phyloP scores from a whole-genome alignment of 164 flowering plant genomes.

The Dillenia suffruticosa region DNA sequence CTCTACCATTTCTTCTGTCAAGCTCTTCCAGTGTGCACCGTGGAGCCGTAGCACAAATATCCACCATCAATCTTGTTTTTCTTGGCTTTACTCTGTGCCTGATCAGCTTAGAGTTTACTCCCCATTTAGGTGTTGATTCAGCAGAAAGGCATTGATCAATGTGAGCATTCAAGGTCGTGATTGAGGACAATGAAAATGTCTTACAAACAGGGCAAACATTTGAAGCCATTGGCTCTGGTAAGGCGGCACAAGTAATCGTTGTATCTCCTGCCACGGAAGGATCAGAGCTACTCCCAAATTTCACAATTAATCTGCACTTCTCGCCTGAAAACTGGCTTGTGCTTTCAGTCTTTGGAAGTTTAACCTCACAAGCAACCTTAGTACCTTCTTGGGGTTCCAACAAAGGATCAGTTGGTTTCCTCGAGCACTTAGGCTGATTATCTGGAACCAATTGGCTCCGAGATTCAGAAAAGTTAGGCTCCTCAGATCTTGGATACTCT shows the following conservation, averaged over 20 bases:
- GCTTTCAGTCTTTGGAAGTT: slow-evolving; percentile 23
- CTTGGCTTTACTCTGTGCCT: slow-evolving; percentile 64
- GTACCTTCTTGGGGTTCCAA: slow-evolving; percentile 17
- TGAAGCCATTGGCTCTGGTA: slow-evolving; percentile 72
- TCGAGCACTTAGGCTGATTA: slow-evolving; percentile 16
- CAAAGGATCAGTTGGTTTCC: slow-evolving; percentile 17
- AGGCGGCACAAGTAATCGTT: slow-evolving; percentile 21
- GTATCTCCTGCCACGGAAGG: slow-evolving; percentile 42
- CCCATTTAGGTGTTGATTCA: slow-evolving; percentile 46
- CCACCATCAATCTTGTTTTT: slow-evolving; percentile 66
- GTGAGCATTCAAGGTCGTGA: slow-evolving; percentile 95
- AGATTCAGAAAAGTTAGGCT: slow-evolving; percentile 23
- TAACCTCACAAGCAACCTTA: slow-evolving; percentile 13
- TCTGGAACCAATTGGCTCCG: slow-evolving; percentile 26
- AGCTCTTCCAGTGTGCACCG: slow-evolving; percentile 82
- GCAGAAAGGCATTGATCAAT: slow-evolving; percentile 89
- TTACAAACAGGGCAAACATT: slow-evolving; percentile 93
- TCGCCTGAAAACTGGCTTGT: slow-evolving; percentile 22
- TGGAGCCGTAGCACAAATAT: slow-evolving; percentile 60
- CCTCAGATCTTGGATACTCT: slow-evolving; percentile 26
- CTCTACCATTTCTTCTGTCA: slow-evolving; percentile 80
- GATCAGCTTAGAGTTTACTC: slow-evolving; percentile 25
- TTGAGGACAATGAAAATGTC: slow-evolving; percentile 78
- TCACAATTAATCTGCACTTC: slow-evolving; percentile 56
- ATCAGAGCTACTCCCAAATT: slow-evolving; percentile 32